A percentile compares a stretch with the other conserved stretches of the same genome.
These are phyloP conservation scores for Candida pseudoglaebosa DNA, from an alignment of 805 yeast genomes.

Conservation along the genomic window DNA sequence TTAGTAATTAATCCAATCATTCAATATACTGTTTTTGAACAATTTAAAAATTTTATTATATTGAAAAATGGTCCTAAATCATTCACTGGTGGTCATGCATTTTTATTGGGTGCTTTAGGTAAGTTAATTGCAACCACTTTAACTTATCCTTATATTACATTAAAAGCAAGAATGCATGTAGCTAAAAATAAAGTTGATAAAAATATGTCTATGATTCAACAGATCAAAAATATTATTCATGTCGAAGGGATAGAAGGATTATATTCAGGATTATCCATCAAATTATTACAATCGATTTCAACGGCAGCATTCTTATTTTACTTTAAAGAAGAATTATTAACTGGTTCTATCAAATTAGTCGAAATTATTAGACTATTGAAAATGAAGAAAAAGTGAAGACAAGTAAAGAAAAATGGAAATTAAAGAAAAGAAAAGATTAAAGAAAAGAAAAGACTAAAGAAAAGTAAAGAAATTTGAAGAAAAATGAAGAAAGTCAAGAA, in stretches of 20 bases:
- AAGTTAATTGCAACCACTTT: constrained; percentile 83
- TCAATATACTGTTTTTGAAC: constrained; percentile 90
- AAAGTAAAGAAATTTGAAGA: too few species aligned
- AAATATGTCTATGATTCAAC: constrained; percentile 42
- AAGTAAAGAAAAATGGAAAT: too few species aligned
- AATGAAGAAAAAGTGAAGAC: constrained; percentile 16
- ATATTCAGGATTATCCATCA: constrained; percentile 77
- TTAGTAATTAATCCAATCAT: constrained; percentile 85
- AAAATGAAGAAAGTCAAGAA: too few species aligned
- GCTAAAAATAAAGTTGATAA: constrained; percentile 32
- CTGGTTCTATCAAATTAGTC: constrained; percentile 53
- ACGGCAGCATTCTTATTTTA: constrained; percentile 89
- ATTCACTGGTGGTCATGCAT: constrained; percentile 73
- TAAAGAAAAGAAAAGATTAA: too few species aligned
- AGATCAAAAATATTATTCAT: constrained; percentile 54
- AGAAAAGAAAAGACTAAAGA: too few species aligned
- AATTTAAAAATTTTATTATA: constrained; percentile 63
- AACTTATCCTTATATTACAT: constrained; percentile 89
- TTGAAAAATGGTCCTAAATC: constrained; percentile 45
- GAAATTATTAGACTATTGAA: constrained; percentile 32
- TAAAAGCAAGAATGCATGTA: constrained; percentile 85
- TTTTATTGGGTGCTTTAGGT: constrained; percentile 83
- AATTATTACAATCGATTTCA: constrained; percentile 75
- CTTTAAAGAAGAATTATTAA: constrained; percentile 81
- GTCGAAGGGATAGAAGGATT: constrained; percentile 75